Conservation (phyloP, 768 basidiomycete genomes). For the Holtermannia corniformis region DNA sequence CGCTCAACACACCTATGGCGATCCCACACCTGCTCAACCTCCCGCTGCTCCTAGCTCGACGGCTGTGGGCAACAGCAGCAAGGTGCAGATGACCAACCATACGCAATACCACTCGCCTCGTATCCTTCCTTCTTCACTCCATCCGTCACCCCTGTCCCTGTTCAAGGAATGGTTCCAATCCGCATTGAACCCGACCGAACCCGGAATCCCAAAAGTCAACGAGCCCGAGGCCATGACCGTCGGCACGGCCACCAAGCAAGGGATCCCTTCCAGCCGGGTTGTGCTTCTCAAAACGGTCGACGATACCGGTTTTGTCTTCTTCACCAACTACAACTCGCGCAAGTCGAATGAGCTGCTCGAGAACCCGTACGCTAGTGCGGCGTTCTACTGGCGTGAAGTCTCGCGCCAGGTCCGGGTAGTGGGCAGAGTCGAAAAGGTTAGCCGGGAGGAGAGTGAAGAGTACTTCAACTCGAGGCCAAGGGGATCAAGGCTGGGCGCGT, state of each 20-base stretch:
- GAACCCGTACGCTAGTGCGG: conserved; percentile 71
- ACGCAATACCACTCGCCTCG: conserved; percentile 66
- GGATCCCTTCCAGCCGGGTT: conserved; percentile 76
- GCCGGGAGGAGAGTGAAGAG: conserved; percentile 59
- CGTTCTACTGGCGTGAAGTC: conserved; percentile 86
- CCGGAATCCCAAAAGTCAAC: conserved; percentile 46
- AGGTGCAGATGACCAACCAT: conserved; percentile 55
- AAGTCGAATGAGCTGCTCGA: conserved; percentile 71
- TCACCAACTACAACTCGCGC: conserved; percentile 89
- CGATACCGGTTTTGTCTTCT: conserved; percentile 76
- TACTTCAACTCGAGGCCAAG: conserved; percentile 77
- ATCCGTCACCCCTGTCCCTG: conserved; percentile 65
- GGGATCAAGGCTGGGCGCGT: conserved; percentile 79
- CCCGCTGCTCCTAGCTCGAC: too few species aligned
- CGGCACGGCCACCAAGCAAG: conserved; percentile 46
- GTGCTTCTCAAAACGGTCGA: conserved; percentile 91
- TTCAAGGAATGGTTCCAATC: conserved; percentile 76
- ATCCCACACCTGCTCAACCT: background rate
- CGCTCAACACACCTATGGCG: background rate
- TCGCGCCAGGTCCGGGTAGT: conserved; percentile 71
- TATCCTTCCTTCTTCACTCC: conserved; percentile 54
- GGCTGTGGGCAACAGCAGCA: background rate
- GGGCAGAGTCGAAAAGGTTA: conserved; percentile 73
- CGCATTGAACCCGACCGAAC: conserved; percentile 34
- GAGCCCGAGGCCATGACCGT: conserved; percentile 89